A percentile compares a stretch with the other conserved stretches of the same genome.
These are phyloP conservation scores for Trichoderma oligosporum DNA, from an alignment of 2,329 filamentous ascomycete species.

Conservation along the genomic window DNA sequence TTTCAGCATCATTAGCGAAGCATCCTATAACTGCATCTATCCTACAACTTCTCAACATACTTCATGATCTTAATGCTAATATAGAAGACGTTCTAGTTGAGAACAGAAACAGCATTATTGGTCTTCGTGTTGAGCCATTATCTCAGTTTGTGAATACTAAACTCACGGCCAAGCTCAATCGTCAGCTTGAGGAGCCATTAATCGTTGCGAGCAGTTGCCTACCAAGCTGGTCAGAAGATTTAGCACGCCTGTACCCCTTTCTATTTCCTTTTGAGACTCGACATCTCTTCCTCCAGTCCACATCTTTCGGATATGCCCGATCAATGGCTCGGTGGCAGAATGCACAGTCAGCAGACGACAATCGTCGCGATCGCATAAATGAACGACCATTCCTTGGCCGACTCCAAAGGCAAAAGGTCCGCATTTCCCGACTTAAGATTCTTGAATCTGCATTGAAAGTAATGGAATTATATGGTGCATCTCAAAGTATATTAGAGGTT, in stretches of 20 bases:
- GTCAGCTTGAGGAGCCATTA: slow-evolving; percentile 91
- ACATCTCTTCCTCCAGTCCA: slow-evolving; percentile 94
- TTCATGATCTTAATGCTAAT: slow-evolving; percentile 90
- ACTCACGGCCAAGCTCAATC: slow-evolving; percentile 93
- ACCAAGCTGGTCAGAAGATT: slow-evolving; percentile 91
- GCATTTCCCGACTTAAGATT: slow-evolving; percentile 91
- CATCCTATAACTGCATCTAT: slow-evolving; percentile 84
- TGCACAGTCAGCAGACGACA: slow-evolving; percentile 76
- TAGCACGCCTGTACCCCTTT: slow-evolving; percentile 91
- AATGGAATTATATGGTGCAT: slow-evolving; percentile 97
- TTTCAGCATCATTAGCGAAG: slow-evolving; percentile 77
- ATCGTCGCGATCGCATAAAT: slow-evolving; percentile 77
- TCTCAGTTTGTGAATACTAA: slow-evolving; percentile 98
- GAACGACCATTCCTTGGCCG: slow-evolving; percentile 88
- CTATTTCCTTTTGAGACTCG: slow-evolving; percentile 97
- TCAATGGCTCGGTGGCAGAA: slow-evolving; percentile 99
- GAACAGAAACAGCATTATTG: slow-evolving; percentile 61
- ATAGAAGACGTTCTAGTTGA: slow-evolving; percentile 85
- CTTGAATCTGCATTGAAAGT: slow-evolving; percentile 96
- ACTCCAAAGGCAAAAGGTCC: slow-evolving; percentile 94
- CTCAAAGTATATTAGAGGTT: slow-evolving; percentile 90
- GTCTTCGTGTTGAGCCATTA: slow-evolving; percentile 74
- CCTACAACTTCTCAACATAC: slow-evolving; percentile 77
- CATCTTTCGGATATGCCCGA: slow-evolving; percentile 94
- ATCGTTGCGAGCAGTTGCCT: slow-evolving; percentile 97